Percentiles rank a stretch among this genome's conserved stretches.
These are phyloP conservation scores for Leptosphaerulina australis DNA, from an alignment of 2,329 filamentous ascomycete genomes.

Conservation along the genomic window DNA sequence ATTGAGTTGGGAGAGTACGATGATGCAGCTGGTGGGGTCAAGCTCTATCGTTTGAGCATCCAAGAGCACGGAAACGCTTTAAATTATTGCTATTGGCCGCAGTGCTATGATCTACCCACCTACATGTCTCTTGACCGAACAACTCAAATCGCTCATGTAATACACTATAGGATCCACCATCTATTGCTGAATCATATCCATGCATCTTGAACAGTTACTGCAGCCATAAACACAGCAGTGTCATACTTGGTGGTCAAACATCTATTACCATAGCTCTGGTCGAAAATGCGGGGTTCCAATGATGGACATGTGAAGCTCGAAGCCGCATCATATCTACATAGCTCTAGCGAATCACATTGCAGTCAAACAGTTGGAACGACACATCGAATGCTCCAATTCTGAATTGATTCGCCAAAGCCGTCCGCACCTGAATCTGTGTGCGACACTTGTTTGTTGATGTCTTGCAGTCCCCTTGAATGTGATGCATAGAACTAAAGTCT, in stretches of 20 bases:
- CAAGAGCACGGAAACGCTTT: conserved; percentile 6
- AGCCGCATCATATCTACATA: conserved; percentile 20
- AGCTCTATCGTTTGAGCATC: conserved; percentile 19
- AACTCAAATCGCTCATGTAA: conserved; percentile 11
- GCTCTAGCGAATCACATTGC: conserved; percentile 30
- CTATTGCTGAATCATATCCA: neutral
- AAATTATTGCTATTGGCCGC: conserved; percentile 14
- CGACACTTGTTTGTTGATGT: conserved; percentile 9
- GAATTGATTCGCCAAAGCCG: conserved; percentile 10
- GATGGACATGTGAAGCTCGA: conserved; percentile 33
- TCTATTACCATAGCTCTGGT: conserved; percentile 2
- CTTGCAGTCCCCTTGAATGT: conserved; percentile 2
- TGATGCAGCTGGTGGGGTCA: conserved; percentile 47
- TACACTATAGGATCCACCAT: neutral
- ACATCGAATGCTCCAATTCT: conserved; percentile 14
- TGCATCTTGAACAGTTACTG: neutral
- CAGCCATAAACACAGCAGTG: neutral
- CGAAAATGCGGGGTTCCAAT: conserved; percentile 34
- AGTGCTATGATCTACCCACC: conserved; percentile 9
- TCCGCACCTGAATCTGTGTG: conserved; percentile 7
- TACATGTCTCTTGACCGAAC: conserved; percentile 15
- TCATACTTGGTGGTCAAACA: conserved; percentile 1
- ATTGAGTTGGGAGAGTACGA: conserved; percentile 25
- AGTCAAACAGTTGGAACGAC: conserved; percentile 18
- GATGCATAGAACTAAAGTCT: conserved; percentile 3